Conservation (phyloP, 371 early-diverging fungal species). For the Parasitella parasitica region DNA sequence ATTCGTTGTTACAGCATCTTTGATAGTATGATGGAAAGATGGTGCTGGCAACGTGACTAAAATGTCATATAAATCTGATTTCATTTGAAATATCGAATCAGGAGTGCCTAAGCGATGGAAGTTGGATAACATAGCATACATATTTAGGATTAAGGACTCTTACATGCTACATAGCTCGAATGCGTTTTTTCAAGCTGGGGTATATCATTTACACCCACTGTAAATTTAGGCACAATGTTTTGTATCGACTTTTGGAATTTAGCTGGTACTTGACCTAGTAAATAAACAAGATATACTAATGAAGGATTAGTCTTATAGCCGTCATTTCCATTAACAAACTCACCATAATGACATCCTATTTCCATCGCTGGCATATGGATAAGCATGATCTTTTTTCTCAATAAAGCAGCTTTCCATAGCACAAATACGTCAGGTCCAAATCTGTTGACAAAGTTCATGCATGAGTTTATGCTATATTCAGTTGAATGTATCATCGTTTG, state of each 20-base stretch:
- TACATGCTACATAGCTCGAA: constrained; percentile 60
- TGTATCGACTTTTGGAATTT: constrained; percentile 7
- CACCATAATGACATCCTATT: constrained; percentile 52
- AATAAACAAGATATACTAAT: constrained; percentile 44
- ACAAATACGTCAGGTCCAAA: constrained; percentile 57
- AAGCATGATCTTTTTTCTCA: constrained; percentile 56
- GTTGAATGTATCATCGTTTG: background rate
- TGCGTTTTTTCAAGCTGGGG: constrained; percentile 31
- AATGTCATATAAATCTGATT: constrained; percentile 56
- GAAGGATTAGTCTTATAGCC: background rate
- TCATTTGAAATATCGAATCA: constrained; percentile 56
- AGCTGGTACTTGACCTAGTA: constrained; percentile 32
- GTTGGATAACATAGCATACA: background rate
- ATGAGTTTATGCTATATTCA: background rate
- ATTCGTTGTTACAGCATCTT: background rate
- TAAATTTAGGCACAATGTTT: constrained; percentile 40
- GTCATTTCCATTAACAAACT: background rate
- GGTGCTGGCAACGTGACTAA: constrained; percentile 43
- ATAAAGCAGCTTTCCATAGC: constrained; percentile 60
- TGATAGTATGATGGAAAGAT: constrained; percentile 1
- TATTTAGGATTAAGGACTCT: background rate
- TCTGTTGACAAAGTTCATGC: constrained; percentile 34
- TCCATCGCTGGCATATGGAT: constrained; percentile 52
- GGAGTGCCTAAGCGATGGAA: constrained; percentile 50
- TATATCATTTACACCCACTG: constrained; percentile 60